phyloP scores from a whole-genome alignment of 192 early-diverging fungal species.

The Linnemannia hyalina region DNA sequence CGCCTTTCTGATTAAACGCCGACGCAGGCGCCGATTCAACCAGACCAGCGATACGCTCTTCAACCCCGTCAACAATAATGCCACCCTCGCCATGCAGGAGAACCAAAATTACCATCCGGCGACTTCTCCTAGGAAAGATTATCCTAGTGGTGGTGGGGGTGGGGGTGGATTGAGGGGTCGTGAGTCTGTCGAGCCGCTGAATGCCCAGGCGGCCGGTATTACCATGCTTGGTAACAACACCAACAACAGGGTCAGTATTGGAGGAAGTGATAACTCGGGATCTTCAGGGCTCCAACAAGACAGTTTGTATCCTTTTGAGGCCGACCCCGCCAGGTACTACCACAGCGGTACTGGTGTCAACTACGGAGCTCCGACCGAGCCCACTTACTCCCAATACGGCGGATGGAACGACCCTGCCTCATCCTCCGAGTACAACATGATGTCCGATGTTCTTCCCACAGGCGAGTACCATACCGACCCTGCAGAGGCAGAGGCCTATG shows the following conservation, averaged over 20 bases:
- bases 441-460: background rate
- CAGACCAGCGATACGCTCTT: constrained; percentile 24
- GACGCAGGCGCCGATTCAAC: background rate
- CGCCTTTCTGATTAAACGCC: constrained; percentile 19
- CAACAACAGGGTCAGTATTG: background rate
- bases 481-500: background rate
- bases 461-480: constrained; percentile 11
- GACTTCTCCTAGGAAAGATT: background rate
- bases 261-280: background rate
- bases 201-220: background rate
- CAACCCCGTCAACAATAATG: constrained; percentile 22
- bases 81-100: constrained; percentile 20
- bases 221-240: background rate
- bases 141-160: background rate
- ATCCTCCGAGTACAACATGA: background rate
- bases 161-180: constrained; percentile 10
- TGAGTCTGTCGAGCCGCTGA: constrained; percentile 15
- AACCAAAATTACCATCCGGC: constrained; percentile 3
- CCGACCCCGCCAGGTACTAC: constrained; percentile 10
- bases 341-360: background rate
- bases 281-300: background rate
- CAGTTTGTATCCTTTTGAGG: constrained; percentile 23
- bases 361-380: background rate
- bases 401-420: background rate
- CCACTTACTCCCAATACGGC: background rate